Conservation (phyloP, 208 protist genomes). For the Acanthamoeba divionensis region DNA sequence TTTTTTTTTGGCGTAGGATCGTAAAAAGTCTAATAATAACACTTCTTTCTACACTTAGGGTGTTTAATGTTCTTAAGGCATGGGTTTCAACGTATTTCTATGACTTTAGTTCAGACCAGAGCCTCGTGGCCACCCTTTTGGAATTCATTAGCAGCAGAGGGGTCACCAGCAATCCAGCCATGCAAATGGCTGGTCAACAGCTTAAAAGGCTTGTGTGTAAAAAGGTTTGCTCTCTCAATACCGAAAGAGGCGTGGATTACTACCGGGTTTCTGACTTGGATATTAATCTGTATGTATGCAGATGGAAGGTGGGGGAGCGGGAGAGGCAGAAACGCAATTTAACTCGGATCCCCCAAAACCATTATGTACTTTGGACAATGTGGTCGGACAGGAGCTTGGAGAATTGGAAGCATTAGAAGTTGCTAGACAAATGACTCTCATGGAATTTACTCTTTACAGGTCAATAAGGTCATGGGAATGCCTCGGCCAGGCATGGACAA, state of each 20-base stretch:
- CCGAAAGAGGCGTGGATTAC: too few species aligned
- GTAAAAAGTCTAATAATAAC: too few species aligned
- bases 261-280: too few species aligned
- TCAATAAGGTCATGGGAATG: constrained; percentile 48
- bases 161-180: neutral
- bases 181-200: constrained; percentile 46
- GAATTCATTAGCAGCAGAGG: neutral
- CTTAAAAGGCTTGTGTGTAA: neutral
- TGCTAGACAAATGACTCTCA: constrained; percentile 45
- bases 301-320: neutral
- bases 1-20: too few species aligned
- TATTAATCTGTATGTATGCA: neutral
- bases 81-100: constrained; percentile 44
- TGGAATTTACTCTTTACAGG: constrained; percentile 33
- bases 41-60: neutral
- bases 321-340: too few species aligned
- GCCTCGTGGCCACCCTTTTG: neutral
- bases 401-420: constrained; percentile 21
- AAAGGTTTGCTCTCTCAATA: neutral
- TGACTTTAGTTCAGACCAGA: constrained; percentile 18
- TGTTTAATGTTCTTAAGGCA: constrained; percentile 39
- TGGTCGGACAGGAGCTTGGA: neutral
- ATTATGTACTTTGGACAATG: too few species aligned
- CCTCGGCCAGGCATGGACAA: constrained; percentile 53
- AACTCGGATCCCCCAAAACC: too few species aligned